Conservation (phyloP, 2,329 filamentous ascomycete species). For the Pestalotiopsis sp. region DNA sequence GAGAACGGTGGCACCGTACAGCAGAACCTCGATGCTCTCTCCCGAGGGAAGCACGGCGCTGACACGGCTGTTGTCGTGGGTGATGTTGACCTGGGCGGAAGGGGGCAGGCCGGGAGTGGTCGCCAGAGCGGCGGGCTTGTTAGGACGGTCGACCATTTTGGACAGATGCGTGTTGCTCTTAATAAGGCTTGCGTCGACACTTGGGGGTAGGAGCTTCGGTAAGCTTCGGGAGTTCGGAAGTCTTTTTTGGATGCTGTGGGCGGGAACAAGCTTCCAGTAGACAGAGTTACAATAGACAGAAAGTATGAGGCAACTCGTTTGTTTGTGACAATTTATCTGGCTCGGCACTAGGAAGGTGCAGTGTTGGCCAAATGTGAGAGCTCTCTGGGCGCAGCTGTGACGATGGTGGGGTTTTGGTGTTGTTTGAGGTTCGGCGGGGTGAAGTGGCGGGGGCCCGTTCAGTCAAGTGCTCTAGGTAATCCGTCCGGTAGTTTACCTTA, state of each 20-base stretch:
- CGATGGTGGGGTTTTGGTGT: conserved; percentile 11
- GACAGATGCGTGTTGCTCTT: not conserved
- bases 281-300: not conserved
- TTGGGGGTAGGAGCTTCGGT: not conserved
- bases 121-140: conserved; percentile 79
- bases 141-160: conserved; percentile 77
- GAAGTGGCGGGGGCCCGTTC: not conserved
- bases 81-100: conserved; percentile 75
- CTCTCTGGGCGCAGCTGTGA: conserved; percentile 4
- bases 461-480: too few relatives aligned
- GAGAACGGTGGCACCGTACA: conserved; percentile 90
- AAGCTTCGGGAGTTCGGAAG: not conserved
- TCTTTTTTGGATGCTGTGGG: not conserved
- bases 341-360: not conserved
- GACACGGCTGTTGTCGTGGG: conserved; percentile 71
- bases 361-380: not conserved
- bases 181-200: not conserved
- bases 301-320: not conserved
- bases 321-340: not conserved
- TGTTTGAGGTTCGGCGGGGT: conserved; percentile 12
- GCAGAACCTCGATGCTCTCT: conserved; percentile 81
- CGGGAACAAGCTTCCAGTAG: not conserved
- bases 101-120: conserved; percentile 75
- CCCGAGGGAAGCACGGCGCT: conserved; percentile 82
- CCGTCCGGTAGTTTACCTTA: not conserved